phyloP scores from a whole-genome alignment of 495 filamentous ascomycete genomes.

The Saxophila tyrrhenica region DNA sequence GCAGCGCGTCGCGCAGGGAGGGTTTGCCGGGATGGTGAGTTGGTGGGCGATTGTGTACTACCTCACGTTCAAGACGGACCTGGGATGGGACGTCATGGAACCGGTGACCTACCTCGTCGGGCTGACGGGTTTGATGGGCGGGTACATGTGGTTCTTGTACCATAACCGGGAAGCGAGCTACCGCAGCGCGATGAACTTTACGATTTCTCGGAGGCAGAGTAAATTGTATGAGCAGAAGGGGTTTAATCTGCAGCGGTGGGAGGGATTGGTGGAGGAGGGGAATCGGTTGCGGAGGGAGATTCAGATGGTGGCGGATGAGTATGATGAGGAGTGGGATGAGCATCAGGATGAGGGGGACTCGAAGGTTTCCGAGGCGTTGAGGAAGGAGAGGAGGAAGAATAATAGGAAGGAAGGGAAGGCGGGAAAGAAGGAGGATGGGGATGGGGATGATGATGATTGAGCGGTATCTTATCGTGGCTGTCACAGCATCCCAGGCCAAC shows the following conservation, averaged over 20 bases:
- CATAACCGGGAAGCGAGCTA: constrained; percentile 85
- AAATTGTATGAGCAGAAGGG: constrained; percentile 63
- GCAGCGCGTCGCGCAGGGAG: constrained; percentile 67
- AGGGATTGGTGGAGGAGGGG: constrained; percentile 64
- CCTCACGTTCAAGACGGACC: constrained; percentile 51
- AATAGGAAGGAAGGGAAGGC: constrained; percentile 36
- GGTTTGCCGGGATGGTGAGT: constrained; percentile 54
- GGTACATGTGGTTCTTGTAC: constrained; percentile 89
- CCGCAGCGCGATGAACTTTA: constrained; percentile 72
- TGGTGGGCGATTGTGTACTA: constrained; percentile 79
- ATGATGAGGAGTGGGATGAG: constrained; percentile 94
- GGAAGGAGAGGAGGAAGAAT: constrained; percentile 33
- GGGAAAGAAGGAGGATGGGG: constrained; percentile 35
- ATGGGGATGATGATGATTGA: constrained; percentile 19
- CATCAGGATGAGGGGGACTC: constrained; percentile 49
- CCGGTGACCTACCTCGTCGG: constrained; percentile 83
- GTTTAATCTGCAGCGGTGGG: constrained; percentile 69
- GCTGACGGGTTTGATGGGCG: constrained; percentile 70
- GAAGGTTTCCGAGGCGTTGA: constrained; percentile 30
- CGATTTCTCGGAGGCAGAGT: constrained; percentile 64
- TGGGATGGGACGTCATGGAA: constrained; percentile 77
- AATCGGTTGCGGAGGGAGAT: constrained; percentile 74
- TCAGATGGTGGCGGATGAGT: constrained; percentile 68
- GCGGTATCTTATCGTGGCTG: neutral
- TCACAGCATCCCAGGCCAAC: too few relatives aligned